Evolutionary conservation across 345 rosid species (phyloP), one percentile per base, ranked within the genome.

Genomic region (Lumnitzera racemosa): DNA sequence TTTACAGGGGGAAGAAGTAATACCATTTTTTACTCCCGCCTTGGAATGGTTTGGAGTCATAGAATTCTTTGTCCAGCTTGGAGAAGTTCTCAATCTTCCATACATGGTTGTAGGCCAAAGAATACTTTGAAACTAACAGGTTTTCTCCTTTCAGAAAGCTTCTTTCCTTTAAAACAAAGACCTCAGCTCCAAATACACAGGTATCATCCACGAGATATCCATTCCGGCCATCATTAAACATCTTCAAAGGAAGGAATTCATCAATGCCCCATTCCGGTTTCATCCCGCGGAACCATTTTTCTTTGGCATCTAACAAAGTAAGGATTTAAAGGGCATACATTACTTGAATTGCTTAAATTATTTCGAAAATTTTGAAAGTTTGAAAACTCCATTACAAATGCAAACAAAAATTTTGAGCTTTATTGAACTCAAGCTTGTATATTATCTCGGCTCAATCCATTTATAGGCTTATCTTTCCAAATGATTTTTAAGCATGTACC

Each of bases 251-350:
- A 59, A 68, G 46, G 41, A 82, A 54, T 20, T 72, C 57, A 70
- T 82, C 80, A n/a, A 72, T 72, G 23, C 87, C 87, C 70, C 75
- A 48, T 68, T 76, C 73, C 13, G 46, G 66, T 58, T 70, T 79
- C 50, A 63, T 58, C 55, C 57, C 16, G 53, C 69, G 75, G 58
- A 82, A 82, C 46, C 78, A 65, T 43, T 64, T 65, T 57, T 63
- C 76, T 63, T 7, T 11, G 51, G 61, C 55, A 78, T 76, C 81
- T 74, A 51, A 43, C 47, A 61, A 64, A 25, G 46, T 24, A 52
- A n/a, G 51, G 14, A 13, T 0, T 49, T 51, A 13, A 17, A 47
- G 23, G 13, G 7, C 0, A 50, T 29, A 6, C 43, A 36, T 36
- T 36, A 36, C 43, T 36, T 36, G 20, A 20, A 20, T 20, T 20